phyloP scores from a whole-genome alignment of 202 grass and related monocot species.

The Setaria italica region DNA sequence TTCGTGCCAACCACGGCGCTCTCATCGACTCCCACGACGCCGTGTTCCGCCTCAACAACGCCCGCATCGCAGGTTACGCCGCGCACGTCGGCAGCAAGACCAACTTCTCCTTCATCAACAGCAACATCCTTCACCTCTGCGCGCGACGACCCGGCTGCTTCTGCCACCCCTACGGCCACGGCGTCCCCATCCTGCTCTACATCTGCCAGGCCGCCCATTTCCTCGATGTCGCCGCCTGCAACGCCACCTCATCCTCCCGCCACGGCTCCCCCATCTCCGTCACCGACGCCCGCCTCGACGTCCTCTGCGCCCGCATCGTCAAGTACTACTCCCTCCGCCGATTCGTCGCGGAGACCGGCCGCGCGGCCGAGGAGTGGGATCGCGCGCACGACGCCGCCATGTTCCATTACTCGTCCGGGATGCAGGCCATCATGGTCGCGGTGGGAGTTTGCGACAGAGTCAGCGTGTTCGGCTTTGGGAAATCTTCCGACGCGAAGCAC shows the following conservation, averaged over 20 bases:
- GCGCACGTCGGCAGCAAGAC: constrained; percentile 76
- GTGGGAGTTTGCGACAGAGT: constrained; percentile 83
- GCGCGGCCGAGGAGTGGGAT: constrained; percentile 62
- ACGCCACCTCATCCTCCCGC: constrained; percentile 50
- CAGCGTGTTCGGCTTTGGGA: constrained; percentile 87
- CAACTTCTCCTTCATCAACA: constrained; percentile 88
- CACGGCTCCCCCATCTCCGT: constrained; percentile 61
- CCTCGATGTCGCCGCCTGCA: constrained; percentile 80
- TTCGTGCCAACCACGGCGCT: constrained; percentile 57
- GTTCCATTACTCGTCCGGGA: constrained; percentile 95
- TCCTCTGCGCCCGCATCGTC: constrained; percentile 80
- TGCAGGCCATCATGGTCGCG: constrained; percentile 93
- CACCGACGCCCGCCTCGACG: constrained; percentile 83
- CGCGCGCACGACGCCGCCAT: constrained; percentile 58
- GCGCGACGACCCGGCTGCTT: constrained; percentile 69
- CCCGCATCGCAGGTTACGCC: constrained; percentile 60
- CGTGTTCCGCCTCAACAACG: constrained; percentile 93
- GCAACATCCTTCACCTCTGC: constrained; percentile 93
- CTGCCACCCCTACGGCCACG: constrained; percentile 88
- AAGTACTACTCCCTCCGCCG: constrained; percentile 91
- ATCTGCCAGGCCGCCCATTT: constrained; percentile 94
- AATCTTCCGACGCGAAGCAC: constrained; percentile 74
- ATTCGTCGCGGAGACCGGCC: constrained; percentile 68
- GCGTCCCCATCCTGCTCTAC: constrained; percentile 82
- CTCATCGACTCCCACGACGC: constrained; percentile 81